phyloP scores from a whole-genome alignment of 2,329 filamentous ascomycete species.

The Fusarium scirpi region DNA sequence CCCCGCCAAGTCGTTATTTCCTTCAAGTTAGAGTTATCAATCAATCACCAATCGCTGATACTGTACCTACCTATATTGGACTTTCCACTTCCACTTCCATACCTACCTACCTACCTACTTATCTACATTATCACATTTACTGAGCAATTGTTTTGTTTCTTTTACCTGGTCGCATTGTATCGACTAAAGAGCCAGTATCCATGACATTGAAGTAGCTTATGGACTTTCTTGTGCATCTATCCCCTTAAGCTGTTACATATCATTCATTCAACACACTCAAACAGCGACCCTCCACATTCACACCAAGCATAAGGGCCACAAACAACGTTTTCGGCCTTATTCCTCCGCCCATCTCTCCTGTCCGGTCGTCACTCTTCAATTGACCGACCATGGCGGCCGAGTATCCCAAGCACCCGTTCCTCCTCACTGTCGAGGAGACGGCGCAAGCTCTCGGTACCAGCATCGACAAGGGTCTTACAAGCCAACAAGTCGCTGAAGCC shows the following conservation, averaged over 20 bases:
- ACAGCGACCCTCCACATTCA: neutral
- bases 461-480: conserved; percentile 74
- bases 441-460: conserved; percentile 71
- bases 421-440: conserved; percentile 72
- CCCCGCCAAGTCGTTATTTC: conserved; percentile 24
- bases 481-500: conserved; percentile 68
- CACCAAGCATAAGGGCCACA: conserved; percentile 19
- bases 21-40: conserved; percentile 19
- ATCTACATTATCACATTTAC: neutral
- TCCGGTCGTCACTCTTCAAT: conserved; percentile 11
- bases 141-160: neutral
- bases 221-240: conserved; percentile 3
- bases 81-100: neutral
- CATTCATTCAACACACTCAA: conserved; percentile 1
- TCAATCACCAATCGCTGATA: conserved; percentile 9
- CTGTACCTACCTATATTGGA: neutral
- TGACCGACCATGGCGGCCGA: conserved; percentile 58
- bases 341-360: neutral
- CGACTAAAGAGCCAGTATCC: neutral
- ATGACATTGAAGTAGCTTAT: conserved; percentile 38
- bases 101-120: too few relatives aligned
- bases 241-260: neutral
- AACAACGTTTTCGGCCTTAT: neutral
- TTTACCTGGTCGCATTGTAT: neutral
- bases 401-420: conserved; percentile 69